Evolutionary conservation across 2,329 filamentous ascomycete genomes (phyloP).

Genomic region (Botrytis deweyae): DNA sequence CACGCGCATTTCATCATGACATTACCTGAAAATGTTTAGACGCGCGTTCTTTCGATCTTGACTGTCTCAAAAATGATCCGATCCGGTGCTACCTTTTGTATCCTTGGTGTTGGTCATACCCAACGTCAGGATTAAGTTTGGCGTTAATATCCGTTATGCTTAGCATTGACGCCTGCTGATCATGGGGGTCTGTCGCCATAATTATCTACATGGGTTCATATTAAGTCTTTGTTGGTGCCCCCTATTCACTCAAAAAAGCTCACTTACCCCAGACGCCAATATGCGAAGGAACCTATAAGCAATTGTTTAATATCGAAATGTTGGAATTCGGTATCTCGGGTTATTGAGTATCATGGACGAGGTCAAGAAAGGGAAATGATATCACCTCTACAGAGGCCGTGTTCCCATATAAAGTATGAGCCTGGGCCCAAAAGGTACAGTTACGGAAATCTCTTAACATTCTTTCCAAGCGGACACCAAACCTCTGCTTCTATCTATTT

Average conservation of each 20-base stretch:
- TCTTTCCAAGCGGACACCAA: background rate
- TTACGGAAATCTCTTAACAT: background rate
- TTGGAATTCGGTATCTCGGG: constrained; percentile 9
- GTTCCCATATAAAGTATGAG: constrained; percentile 6
- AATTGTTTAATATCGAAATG: background rate
- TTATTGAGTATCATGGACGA: constrained; percentile 2
- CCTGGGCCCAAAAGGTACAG: background rate
- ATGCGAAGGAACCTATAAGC: background rate
- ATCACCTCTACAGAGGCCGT: no score
- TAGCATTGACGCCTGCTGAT: background rate
- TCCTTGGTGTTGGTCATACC: background rate
- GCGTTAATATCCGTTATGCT: constrained; percentile 7
- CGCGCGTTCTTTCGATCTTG: background rate
- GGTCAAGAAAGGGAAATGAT: background rate
- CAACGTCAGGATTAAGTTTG: background rate
- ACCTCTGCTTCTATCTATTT: background rate
- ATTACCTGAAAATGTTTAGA: constrained; percentile 1
- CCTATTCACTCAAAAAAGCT: background rate
- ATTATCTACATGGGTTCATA: background rate
- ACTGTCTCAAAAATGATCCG: constrained; percentile 20
- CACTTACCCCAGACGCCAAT: constrained; percentile 13
- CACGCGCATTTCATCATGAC: background rate
- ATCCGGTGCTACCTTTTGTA: constrained; percentile 9
- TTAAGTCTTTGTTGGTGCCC: background rate
- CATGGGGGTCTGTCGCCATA: constrained; percentile 1